Base-by-base conservation (phyloP, 73 alveolate species). In the Uronychia binucleata region DNA sequence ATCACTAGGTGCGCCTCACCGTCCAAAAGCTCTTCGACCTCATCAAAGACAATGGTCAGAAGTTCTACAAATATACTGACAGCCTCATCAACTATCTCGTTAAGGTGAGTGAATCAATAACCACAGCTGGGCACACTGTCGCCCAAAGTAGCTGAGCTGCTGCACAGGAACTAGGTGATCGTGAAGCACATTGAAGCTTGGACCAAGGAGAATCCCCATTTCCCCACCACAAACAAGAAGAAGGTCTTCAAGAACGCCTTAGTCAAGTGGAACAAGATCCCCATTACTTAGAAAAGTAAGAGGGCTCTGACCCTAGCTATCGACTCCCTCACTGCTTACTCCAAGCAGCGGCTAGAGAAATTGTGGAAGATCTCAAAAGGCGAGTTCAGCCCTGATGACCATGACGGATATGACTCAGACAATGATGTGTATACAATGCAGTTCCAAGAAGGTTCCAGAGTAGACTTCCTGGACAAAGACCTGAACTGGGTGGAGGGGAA, bases 41-140 rank as follows among this genome's bases (percentile, higher is more conserved):
- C 30, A 77, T 89, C 78, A 83, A 85, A 34, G 74, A 74, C 30
- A 89, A 80, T 75, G 58, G 31, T 30, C 28, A 34, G 26, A 26
- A 67, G 26, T 78, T 27, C 78, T 79, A 78, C 32, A 89, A 77
- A 57, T 86, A 76, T 8, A 87, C 84, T 29, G 95, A 89, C 81
- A 77, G 90, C 0, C 33, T 77, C 25, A 84, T 89, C 29, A 91
- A 89, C 31, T 34, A 59, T 25, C 57, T 89, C 46, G 57, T 84
- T 30, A 89, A 76, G 33, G 25, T 83, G 33, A 57, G n/a, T 19
- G 31, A 27, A 0, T 77, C 14, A 27, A 67, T 67, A 74, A 82
- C n/a, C 31, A 28, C 85, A 75, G 59, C 77, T 33, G 35, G 83
- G 81, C 76, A 77, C 74, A 30, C 79, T 5, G 1, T 33, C 75